Base-by-base conservation (phyloP, 2,329 filamentous ascomycete species). In the Hymenoscyphus repandus region DNA sequence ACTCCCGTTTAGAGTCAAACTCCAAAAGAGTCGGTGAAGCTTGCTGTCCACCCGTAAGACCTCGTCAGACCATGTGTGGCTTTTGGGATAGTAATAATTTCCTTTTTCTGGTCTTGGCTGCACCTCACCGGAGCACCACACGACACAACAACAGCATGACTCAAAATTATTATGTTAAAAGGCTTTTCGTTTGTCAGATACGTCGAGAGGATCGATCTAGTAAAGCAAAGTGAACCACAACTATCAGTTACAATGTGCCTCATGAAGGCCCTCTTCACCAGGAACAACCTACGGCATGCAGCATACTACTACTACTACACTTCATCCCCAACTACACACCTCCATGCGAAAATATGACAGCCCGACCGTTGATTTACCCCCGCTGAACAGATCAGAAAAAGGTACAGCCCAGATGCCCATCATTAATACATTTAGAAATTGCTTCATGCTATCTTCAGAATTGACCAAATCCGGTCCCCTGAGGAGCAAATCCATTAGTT, bases 401-500 rank as follows among this genome's bases (percentile, higher is more conserved):
- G 55, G 53, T 60, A 59, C 57, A 58, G 44, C 47, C 57, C 58
- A 60, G 45, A 60, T 60, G 53, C 54, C 55, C 55, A 53, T 63
- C 59, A 64, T 64, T 65, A 64, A 59, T 63, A 62, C 64, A 61
- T 55, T 47, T 47, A 43, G 17, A 38, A 39, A 18, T 22, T 30
- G 50, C 47, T 20, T 50, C 46, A 50, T 33, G 46, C n/a, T 46
- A 49, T 46, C 49, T 49, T 60, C 74, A 79, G 63, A 80, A 80
- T 47, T 71, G 73, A 51, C 73, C 72, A 70, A 81, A 91, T 53
- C 88, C 90, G 58, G 92, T 97, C 47, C 88, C 80, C 74, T 96
- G 91, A 52, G 91, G 87, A 52, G 86, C 85, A 64, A 96, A 89
- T 51, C 92, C 92, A 66, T 96, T 97, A 18, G 88, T 77, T 66